These are phyloP conservation scores for Paraphaeosphaeria minitans DNA, from an alignment of 2,329 filamentous ascomycete genomes.

Conservation along the genomic window DNA sequence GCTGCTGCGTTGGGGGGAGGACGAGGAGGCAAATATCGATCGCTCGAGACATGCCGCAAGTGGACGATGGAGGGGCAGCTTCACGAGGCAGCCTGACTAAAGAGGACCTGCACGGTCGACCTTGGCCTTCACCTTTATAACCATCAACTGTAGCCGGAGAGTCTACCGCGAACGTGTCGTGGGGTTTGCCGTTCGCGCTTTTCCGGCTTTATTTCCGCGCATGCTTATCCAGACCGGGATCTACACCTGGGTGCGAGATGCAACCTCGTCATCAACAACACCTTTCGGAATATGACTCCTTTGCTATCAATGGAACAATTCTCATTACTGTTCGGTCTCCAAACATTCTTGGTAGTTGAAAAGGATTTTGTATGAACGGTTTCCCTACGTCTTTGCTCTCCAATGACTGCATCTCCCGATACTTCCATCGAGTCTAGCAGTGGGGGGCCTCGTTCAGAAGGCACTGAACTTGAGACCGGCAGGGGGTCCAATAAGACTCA, in stretches of 20 bases:
- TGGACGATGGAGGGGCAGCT: slow-evolving; percentile 2
- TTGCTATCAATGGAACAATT: not conserved
- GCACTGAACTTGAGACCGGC: not conserved
- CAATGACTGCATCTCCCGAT: not conserved
- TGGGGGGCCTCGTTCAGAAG: not conserved
- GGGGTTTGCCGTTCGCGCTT: not conserved
- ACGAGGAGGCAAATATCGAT: slow-evolving; percentile 1
- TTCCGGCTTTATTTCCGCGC: not conserved
- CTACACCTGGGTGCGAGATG: slow-evolving; percentile 3
- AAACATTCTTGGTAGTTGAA: not conserved
- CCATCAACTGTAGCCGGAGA: not conserved
- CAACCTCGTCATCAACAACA: slow-evolving; percentile 6
- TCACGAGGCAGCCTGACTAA: not conserved
- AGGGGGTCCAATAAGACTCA: not conserved
- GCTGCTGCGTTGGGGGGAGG: not conserved
- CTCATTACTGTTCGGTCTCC: not conserved
- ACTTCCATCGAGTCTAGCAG: not conserved
- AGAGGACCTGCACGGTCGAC: not conserved
- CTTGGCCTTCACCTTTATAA: not conserved
- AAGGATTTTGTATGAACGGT: not conserved
- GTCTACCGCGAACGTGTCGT: not conserved
- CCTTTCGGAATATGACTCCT: slow-evolving; percentile 8
- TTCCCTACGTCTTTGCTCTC: not conserved
- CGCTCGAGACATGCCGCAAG: slow-evolving; percentile 9
- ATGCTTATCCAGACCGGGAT: slow-evolving; percentile 5